Conservation (phyloP, 345 rosid species). For the Camelina sativa region DNA sequence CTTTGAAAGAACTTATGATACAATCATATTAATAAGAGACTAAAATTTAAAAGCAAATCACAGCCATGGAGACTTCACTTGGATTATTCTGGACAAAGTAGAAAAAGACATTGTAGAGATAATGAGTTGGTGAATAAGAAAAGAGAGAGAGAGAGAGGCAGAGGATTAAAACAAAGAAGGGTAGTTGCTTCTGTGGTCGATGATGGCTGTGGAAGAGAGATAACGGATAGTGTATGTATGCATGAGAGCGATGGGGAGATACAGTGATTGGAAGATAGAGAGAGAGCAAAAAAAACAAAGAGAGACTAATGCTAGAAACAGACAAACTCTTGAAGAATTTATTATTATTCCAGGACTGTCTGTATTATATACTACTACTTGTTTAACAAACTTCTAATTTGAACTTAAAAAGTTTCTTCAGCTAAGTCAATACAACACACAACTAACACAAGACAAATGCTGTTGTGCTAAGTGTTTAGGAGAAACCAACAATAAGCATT, state of each 20-base stretch:
- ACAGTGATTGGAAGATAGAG: slow-evolving; percentile 31
- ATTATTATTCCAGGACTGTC: slow-evolving; percentile 35
- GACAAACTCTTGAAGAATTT: slow-evolving; percentile 42
- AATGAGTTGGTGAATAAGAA: slow-evolving; percentile 27
- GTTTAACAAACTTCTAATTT: not conserved
- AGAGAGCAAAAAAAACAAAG: slow-evolving; percentile 1
- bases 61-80: slow-evolving; percentile 1
- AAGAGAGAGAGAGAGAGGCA: slow-evolving; percentile 37
- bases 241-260: slow-evolving; percentile 46
- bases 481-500: slow-evolving; percentile 26
- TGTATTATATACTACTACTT: slow-evolving; percentile 4
- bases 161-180: slow-evolving; percentile 41
- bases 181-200: slow-evolving; percentile 37
- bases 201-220: slow-evolving; percentile 43
- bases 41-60: slow-evolving; percentile 7
- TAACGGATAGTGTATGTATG: slow-evolving; percentile 44
- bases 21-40: slow-evolving; percentile 20
- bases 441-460: not conserved
- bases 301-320: slow-evolving; percentile 37
- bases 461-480: not conserved
- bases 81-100: slow-evolving; percentile 33
- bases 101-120: slow-evolving; percentile 45
- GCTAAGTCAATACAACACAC: not conserved
- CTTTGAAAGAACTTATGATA: slow-evolving; percentile 22
- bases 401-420: slow-evolving; percentile 1